Base-by-base conservation (phyloP, 2,329 filamentous ascomycete genomes). In the Sclerotinia nivalis region DNA sequence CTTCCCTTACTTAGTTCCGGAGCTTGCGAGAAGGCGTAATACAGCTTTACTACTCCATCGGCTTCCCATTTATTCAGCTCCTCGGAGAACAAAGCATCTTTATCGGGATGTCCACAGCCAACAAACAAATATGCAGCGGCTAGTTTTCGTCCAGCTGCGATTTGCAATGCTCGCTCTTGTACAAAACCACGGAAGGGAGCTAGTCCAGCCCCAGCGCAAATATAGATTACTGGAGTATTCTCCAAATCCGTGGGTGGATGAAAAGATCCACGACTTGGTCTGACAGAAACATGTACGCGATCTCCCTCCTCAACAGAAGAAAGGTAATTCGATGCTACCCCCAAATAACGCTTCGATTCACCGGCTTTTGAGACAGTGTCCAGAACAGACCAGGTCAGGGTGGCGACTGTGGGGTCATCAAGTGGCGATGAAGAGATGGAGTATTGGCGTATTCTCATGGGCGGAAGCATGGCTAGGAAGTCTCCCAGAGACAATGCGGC, bases 401-500 rank as follows among this genome's bases (percentile, higher is more conserved):
- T 82, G 1, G 86, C 86, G 7, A 78, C 76, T 4, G 96, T 82
- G 2, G 97, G 83, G 66, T 97, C 90, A 15, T 68, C 49, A 0
- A 92, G 82, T 0, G 91, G 90, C 0, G 91, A 92, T 0, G 91
- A 93, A 0, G 91, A 93, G 76, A 94, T 93, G 45, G 89, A 92
- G 82, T 93, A 93, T 78, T 92, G 89, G n/a, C 91, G 86, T 52
- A 92, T 84, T 40, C 91, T 88, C 88, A 96, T 92, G 0, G 91
- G 89, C 1, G 91, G 90, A 0, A 93, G 85, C 84, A 93, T 89
- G 47, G 84, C 83, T 10, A 96, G 83, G 81, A 91, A 95, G 25
- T 86, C 81, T 4, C 85, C 85, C 49, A 96, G 84, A 0, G 91
- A 84, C 0, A 95, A 79, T 3, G 85, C 80, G 45, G 91, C 82